These are phyloP conservation scores for Metrosideros polymorpha DNA, from an alignment of 441 rosid species.

Conservation along the genomic window DNA sequence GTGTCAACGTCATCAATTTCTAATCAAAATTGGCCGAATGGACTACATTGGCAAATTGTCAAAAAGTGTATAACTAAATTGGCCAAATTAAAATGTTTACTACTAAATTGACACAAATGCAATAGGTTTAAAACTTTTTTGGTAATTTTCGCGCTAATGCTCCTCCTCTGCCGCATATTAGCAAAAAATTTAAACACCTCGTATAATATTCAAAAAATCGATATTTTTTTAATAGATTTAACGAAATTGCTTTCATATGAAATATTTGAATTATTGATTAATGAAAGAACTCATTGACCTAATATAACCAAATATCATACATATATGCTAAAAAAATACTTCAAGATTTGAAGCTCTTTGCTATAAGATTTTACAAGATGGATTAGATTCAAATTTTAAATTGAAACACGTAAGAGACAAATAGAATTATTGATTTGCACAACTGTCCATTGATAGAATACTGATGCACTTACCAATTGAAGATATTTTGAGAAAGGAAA, in stretches of 20 bases:
- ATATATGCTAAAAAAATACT: not conserved
- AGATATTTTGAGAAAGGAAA: not conserved
- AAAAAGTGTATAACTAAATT: too few relatives aligned
- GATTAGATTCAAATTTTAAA: not conserved
- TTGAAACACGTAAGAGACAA: not conserved
- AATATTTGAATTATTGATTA: not conserved
- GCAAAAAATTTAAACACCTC: too few relatives aligned
- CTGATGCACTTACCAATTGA: not conserved
- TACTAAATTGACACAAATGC: too few relatives aligned
- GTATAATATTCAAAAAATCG: not conserved
- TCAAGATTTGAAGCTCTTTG: not conserved
- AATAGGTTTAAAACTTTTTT: too few relatives aligned
- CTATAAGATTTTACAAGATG: not conserved
- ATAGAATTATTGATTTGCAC: not conserved
- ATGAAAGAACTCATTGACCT: not conserved
- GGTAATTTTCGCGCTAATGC: too few relatives aligned
- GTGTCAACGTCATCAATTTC: too few relatives aligned
- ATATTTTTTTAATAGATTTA: not conserved
- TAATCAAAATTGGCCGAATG: accelerated
- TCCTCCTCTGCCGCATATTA: too few relatives aligned
- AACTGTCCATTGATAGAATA: not conserved
- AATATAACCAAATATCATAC: not conserved
- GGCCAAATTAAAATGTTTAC: too few relatives aligned
- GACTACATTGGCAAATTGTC: too few relatives aligned
- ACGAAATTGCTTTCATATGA: not conserved